Evolutionary conservation across 805 yeast genomes (phyloP), one percentile per base, ranked within the genome.

Genomic region (Ogataea nitratoaversa): DNA sequence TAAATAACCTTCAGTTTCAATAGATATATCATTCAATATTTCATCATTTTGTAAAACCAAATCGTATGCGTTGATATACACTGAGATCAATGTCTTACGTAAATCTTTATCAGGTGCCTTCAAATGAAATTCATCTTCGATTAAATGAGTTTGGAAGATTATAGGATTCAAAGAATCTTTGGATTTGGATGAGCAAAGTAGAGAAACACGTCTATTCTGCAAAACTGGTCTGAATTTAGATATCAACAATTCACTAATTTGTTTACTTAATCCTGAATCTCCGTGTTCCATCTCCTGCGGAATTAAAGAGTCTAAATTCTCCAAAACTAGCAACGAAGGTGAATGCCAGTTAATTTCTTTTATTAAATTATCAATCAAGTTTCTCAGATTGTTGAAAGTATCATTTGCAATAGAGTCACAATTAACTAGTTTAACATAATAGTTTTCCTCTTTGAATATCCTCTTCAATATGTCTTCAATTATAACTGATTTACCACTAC

Each of bases 1-100:
- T 22, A 86, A 74, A 57, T 82, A 91, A 0, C 98, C 98, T 52
- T 91, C 98, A 0, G 95, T 84, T 38, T 82, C 91, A 28, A 76
- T 60, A 0, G 82, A 71, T 23, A 82, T 61, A 47, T 79, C 82
- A 19, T 72, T 62, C 9, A 73, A 42, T 32, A 73, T 68, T 41
- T 78, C 65, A 3, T 57, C 63, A 5, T 53, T 62, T 25, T 73
- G 69, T 19, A 72, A 58, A 1, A 42, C 28, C 25, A 72, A 41
- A 0, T 50, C 52, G 18, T 62, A 42, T 3, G 44, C 39, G 9
- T 33, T 17, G n/a, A 61, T 30, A 20, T 52, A 53, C 22, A 49
- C 41, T 12, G 61, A 49, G 28, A 84, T 39, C 13, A 84, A 62
- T 23, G 60, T 54, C 32, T 68, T 64, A 36, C 50, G 40, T 8